These are phyloP conservation scores for Imleria badia DNA, from an alignment of 768 basidiomycete species.

Conservation along the genomic window DNA sequence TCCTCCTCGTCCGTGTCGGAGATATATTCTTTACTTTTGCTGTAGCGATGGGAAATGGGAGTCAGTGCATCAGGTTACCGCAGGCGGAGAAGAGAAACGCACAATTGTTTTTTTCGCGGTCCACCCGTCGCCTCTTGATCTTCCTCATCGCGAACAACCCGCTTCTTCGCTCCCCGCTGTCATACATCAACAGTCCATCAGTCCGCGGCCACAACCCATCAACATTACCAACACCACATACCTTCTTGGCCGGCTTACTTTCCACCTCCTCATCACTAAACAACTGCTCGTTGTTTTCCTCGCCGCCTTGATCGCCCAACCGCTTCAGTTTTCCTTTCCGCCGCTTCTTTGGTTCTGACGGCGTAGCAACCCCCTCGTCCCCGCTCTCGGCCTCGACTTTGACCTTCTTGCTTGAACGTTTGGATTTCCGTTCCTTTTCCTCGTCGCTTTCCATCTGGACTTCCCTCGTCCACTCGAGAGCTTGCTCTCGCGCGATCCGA, in stretches of 20 bases:
- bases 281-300: slow-evolving; percentile 58
- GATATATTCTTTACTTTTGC: slow-evolving; percentile 87
- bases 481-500: slow-evolving; percentile 71
- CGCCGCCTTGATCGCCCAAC: slow-evolving; percentile 47
- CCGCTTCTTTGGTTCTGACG: slow-evolving; percentile 66
- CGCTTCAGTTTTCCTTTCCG: slow-evolving; percentile 76
- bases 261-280: slow-evolving; percentile 71
- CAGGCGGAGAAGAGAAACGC: slow-evolving; percentile 26
- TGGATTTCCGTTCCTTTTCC: slow-evolving; percentile 66
- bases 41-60: slow-evolving; percentile 29
- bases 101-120: slow-evolving; percentile 81
- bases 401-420: slow-evolving; percentile 54
- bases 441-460: slow-evolving; percentile 72
- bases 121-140: slow-evolving; percentile 61
- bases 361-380: slow-evolving; percentile 37
- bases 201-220: not conserved
- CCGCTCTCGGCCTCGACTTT: slow-evolving; percentile 54
- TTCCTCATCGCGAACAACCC: slow-evolving; percentile 77
- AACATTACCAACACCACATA: slow-evolving; percentile 26
- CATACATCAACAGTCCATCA: not conserved
- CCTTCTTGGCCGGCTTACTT: slow-evolving; percentile 66
- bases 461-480: slow-evolving; percentile 73
- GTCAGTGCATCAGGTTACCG: not conserved
- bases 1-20: slow-evolving; percentile 83
- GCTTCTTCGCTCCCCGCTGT: slow-evolving; percentile 61